Evolutionary conservation across 345 rosid species (phyloP).

Genomic region (Angophora floribunda): DNA sequence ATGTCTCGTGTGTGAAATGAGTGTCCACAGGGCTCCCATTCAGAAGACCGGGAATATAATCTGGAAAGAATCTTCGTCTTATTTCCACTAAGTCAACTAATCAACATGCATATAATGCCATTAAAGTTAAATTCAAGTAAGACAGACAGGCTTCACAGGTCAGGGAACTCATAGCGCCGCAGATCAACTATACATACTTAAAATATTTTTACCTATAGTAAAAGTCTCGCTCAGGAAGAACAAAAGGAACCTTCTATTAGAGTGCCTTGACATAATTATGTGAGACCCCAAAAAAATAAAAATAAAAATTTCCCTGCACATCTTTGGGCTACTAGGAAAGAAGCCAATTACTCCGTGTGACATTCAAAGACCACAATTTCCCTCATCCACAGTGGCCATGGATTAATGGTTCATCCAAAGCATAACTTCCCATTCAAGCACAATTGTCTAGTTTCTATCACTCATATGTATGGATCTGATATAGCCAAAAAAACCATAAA

Average conservation of each 20-base stretch:
- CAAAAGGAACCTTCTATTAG: not conserved
- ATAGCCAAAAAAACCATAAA: not conserved
- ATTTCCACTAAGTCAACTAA: not conserved
- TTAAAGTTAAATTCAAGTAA: not conserved
- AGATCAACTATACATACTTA: not conserved
- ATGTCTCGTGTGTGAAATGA: not conserved
- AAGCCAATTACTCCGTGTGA: not conserved
- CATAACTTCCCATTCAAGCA: not conserved
- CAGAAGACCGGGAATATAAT: not conserved
- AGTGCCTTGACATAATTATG: not conserved
- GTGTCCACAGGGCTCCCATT: not conserved
- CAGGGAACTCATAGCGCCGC: not conserved
- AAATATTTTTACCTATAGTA: not conserved
- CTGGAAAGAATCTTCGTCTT: not conserved
- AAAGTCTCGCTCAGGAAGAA: not conserved
- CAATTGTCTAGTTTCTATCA: not conserved
- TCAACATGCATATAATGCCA: not conserved
- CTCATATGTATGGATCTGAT: not conserved
- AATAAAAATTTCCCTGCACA: not conserved
- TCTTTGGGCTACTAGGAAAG: not conserved
- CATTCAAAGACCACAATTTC: not conserved
- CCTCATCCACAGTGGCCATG: not conserved
- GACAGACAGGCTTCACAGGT: not conserved
- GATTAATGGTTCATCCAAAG: not conserved
- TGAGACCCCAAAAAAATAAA: not conserved